A percentile compares a stretch with the other conserved stretches of the same genome.
Evolutionary conservation across 129 eudicot species (phyloP).

Genomic region (Smallanthus sonchifolius): DNA sequence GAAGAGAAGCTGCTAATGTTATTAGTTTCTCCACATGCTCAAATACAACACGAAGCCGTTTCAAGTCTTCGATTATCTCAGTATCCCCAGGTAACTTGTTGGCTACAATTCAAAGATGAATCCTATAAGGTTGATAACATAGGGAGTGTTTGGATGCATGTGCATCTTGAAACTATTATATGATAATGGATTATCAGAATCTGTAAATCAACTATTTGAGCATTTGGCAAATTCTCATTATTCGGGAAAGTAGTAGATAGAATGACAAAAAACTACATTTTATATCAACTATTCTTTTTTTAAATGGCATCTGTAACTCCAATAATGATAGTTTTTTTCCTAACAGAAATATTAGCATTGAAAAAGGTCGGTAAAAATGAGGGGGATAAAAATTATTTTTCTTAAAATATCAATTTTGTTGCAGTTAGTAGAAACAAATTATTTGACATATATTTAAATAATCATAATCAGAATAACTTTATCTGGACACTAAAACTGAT

Average conservation of each 20-base stretch:
- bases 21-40: constrained; percentile 70
- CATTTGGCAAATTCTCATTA: not conserved
- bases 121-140: constrained; percentile 8
- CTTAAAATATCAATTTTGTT: not conserved
- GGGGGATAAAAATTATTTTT: not conserved
- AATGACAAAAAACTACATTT: constrained; percentile 6
- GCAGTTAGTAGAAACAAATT: not conserved
- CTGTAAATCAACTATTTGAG: constrained; percentile 9
- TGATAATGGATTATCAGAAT: not conserved
- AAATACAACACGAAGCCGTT: constrained; percentile 65
- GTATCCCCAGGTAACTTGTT: constrained; percentile 42
- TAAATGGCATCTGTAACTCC: not conserved
- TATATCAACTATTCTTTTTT: not conserved
- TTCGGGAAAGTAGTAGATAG: not conserved
- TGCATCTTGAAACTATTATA: not conserved
- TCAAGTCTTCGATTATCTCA: constrained; percentile 57
- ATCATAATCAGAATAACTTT: not conserved
- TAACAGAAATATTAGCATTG: not conserved
- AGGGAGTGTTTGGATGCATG: not conserved
- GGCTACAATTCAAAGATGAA: constrained; percentile 38
- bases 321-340: too few species aligned
- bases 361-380: not conserved
- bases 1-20: constrained; percentile 72
- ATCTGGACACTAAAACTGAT: not conserved
- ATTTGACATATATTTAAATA: not conserved